A percentile compares a stretch with the other conserved stretches of the same genome.
Evolutionary conservation across 306 rosid genomes (phyloP).

Genomic region (Oemleria cerasiformis): DNA sequence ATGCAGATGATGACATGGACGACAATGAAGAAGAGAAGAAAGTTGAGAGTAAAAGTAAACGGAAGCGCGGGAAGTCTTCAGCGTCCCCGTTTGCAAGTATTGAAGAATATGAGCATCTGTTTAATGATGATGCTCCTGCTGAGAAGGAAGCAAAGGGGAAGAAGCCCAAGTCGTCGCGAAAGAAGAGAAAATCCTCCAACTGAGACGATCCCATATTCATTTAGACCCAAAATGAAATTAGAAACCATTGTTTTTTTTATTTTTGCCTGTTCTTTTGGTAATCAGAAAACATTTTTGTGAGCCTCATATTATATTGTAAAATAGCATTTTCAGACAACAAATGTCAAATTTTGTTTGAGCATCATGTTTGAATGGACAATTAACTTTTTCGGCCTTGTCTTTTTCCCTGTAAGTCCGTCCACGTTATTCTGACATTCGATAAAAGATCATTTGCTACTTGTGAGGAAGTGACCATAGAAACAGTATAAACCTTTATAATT

Average conservation of each 20-base stretch:
- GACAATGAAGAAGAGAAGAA: slow-evolving; percentile 34
- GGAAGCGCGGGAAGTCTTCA: slow-evolving; percentile 43
- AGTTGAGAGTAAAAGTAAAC: slow-evolving; percentile 42
- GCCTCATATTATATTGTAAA: too few relatives aligned
- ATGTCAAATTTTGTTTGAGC: too few relatives aligned
- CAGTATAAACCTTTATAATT: too few relatives aligned
- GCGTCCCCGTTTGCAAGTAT: slow-evolving; percentile 80
- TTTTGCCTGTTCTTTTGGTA: too few relatives aligned
- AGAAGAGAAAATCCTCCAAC: slow-evolving; percentile 27
- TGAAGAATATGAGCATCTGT: slow-evolving; percentile 78
- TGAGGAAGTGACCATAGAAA: too few relatives aligned
- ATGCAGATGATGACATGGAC: slow-evolving; percentile 37
- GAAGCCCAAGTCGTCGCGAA: slow-evolving; percentile 39
- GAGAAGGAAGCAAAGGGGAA: slow-evolving; percentile 32
- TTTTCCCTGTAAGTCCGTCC: too few relatives aligned
- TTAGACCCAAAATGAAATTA: not conserved
- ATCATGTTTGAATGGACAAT: too few relatives aligned
- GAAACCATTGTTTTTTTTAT: not conserved
- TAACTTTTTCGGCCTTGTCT: too few relatives aligned
- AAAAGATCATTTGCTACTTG: too few relatives aligned
- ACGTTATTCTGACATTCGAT: too few relatives aligned
- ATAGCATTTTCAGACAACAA: too few relatives aligned
- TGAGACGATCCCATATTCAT: not conserved
- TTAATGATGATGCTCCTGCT: slow-evolving; percentile 31
- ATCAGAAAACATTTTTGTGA: too few relatives aligned